Percentiles rank a stretch among this genome's conserved stretches.
These are phyloP conservation scores for Alternaria metachromatica DNA, from an alignment of 2,329 filamentous ascomycete species.

Conservation along the genomic window DNA sequence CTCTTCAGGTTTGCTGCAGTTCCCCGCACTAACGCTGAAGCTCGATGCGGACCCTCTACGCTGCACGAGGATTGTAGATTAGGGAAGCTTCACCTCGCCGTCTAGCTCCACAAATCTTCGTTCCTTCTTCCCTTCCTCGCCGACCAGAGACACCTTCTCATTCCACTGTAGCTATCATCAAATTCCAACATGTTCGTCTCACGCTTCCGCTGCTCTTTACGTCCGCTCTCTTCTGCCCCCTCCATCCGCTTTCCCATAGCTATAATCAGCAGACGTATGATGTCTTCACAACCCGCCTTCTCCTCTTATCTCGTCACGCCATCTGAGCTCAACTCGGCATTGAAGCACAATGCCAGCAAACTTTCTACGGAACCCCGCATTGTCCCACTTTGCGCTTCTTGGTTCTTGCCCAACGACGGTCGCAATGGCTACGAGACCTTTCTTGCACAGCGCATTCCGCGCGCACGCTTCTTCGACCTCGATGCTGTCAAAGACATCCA, in stretches of 20 bases:
- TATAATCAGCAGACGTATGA: constrained; percentile 26
- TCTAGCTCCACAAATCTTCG: constrained; percentile 11
- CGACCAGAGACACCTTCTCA: constrained; percentile 1
- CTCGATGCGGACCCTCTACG: constrained; percentile 6
- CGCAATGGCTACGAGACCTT: constrained; percentile 83
- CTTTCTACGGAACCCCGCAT: constrained; percentile 83
- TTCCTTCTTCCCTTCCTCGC: constrained; percentile 8
- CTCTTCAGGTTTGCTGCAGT: constrained; percentile 12
- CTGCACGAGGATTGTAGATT: constrained; percentile 22
- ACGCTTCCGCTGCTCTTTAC: constrained; percentile 34
- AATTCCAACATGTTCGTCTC: constrained; percentile 40
- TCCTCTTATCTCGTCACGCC: constrained; percentile 88
- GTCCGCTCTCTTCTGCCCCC: constrained; percentile 24
- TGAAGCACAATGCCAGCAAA: constrained; percentile 81
- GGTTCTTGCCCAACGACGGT: constrained; percentile 94
- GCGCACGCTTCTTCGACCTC: constrained; percentile 93
- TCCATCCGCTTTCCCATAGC: constrained; percentile 16
- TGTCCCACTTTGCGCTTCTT: constrained; percentile 88
- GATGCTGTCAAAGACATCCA: constrained; percentile 88
- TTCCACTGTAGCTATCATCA: constrained; percentile 14
- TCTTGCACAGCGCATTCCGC: constrained; percentile 81
- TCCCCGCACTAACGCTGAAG: constrained; percentile 14
- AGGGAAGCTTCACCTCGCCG: constrained; percentile 26
- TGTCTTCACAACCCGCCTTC: constrained; percentile 56
- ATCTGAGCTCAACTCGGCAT: constrained; percentile 77